A percentile compares a stretch with the other conserved stretches of the same genome.
phyloP scores from a whole-genome alignment of 495 filamentous ascomycete species.

The Thermochaetoides thermophila region DNA sequence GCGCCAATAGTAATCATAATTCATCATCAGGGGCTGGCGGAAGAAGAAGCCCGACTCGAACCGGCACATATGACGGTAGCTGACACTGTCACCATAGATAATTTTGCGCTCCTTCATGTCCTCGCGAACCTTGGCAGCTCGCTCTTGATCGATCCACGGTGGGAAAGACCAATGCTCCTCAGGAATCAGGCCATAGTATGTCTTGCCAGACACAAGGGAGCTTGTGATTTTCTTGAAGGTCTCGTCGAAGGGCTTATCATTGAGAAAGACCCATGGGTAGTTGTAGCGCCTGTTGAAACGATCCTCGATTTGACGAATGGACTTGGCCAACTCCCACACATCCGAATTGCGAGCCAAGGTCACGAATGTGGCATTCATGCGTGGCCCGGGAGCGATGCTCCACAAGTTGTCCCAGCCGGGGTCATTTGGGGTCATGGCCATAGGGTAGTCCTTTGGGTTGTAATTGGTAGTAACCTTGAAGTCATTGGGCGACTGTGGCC shows the following conservation, averaged over 20 bases:
- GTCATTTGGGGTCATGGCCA: conserved; percentile 31
- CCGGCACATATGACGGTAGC: conserved; percentile 88
- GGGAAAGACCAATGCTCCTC: conserved; percentile 86
- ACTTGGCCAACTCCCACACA: conserved; percentile 89
- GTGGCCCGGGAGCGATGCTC: conserved; percentile 41
- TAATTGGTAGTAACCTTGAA: conserved; percentile 8
- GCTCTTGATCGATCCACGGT: conserved; percentile 72
- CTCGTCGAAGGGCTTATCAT: conserved; percentile 84
- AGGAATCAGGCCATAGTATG: conserved; percentile 74
- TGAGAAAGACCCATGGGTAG: conserved; percentile 99
- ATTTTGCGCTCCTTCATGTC: conserved; percentile 76
- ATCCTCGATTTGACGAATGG: conserved; percentile 90
- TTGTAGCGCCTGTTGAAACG: conserved; percentile 91
- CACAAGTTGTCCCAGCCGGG: conserved; percentile 34
- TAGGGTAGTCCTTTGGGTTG: conserved; percentile 34
- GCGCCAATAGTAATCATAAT: conserved; percentile 89
- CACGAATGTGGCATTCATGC: conserved; percentile 93
- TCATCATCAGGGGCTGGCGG: conserved; percentile 62
- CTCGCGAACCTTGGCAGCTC: conserved; percentile 62
- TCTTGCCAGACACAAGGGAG: conserved; percentile 75
- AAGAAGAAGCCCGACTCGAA: conserved; percentile 94
- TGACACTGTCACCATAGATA: conserved; percentile 88
- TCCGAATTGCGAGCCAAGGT: conserved; percentile 86
- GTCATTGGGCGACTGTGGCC: conserved; percentile 1
- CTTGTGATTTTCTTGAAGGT: conserved; percentile 85